Base-by-base conservation (phyloP, 169 alveolate species). In the Eimeria praecox region DNA sequence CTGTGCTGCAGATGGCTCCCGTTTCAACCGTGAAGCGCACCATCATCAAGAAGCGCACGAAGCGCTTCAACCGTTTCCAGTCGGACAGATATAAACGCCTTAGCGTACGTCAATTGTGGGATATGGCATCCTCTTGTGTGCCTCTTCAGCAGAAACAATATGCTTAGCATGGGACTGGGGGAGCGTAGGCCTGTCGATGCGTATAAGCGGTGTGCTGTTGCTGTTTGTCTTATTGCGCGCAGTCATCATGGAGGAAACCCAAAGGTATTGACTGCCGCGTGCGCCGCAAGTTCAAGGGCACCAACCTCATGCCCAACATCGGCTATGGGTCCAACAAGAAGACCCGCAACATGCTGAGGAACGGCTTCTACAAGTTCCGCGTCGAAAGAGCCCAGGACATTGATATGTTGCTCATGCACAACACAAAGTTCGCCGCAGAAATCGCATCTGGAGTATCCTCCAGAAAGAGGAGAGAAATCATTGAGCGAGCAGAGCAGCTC, bases 251-350 rank as follows among this genome's bases (percentile, higher is more conserved):
- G 99, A 98, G 99, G 97, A 98, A 99, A 97, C 99, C 99, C 90
- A 98, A 98, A 97, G 99, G 99, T 97, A 99, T 99, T 82, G 99
- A 99, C 96, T 98, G 99, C 85, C 98, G 99, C 86, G 99, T 98
- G 69, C 99, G 99, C 95, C 98, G 99, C 89, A 98, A 98, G 96
- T 99, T 98, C 98, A 98, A 98, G 97, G 99, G 99, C 94, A 98
- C 99, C 90, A 98, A 97, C 94, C 97, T 97, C 64, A 98, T 98
- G 98, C 99, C 99, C 95, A 98, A 98, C 97, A 98, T 99, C 96
- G 99, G 99, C 59, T 99, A 99, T 96, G 99, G 99, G 75, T 98
- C 99, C 83, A 98, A 98, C 98, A 98, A 98, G 97, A 98, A 97
- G 98, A 98, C 99, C 88, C 97, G 98, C 92, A 96, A 98, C 97